Conservation (phyloP, 2,329 filamentous ascomycete species). For the Monilinia aucupariae region DNA sequence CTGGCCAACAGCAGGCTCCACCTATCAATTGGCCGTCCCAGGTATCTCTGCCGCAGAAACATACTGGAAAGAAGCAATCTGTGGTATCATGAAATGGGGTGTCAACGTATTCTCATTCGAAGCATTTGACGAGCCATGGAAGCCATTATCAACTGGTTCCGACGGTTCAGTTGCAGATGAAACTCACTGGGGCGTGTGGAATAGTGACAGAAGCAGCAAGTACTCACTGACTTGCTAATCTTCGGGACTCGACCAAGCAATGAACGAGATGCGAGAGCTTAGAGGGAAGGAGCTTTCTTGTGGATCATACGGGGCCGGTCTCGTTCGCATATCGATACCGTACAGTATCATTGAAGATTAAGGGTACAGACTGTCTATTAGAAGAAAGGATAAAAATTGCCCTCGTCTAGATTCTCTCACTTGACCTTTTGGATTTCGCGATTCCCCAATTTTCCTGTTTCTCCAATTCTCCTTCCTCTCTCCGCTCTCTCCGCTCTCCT, state of each 20-base stretch:
- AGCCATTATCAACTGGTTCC: constrained; percentile 58
- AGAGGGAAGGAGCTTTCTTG: background rate
- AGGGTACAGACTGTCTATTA: no score
- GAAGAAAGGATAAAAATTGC: no score
- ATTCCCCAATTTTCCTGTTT: background rate
- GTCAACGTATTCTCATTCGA: constrained; percentile 69
- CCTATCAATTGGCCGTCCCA: constrained; percentile 57
- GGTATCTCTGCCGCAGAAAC: constrained; percentile 51
- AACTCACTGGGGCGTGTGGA: constrained; percentile 66
- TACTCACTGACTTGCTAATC: constrained; percentile 35
- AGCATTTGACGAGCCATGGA: constrained; percentile 69
- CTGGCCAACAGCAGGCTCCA: constrained; percentile 59
- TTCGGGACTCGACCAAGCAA: background rate
- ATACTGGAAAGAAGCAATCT: constrained; percentile 59
- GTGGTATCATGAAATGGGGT: constrained; percentile 58
- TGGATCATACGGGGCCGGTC: background rate
- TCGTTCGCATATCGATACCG: constrained; percentile 1
- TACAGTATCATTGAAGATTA: background rate
- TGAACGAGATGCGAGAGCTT: background rate
- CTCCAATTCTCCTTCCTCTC: no score
- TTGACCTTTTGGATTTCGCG: constrained; percentile 5
- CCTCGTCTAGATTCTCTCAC: no score
- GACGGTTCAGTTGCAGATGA: constrained; percentile 57
- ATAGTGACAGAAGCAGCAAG: constrained; percentile 52
- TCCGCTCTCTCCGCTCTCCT: background rate